Evolutionary conservation across 1,284 basidiomycete genomes (phyloP).

Genomic region (Cryptococcus sp.): DNA sequence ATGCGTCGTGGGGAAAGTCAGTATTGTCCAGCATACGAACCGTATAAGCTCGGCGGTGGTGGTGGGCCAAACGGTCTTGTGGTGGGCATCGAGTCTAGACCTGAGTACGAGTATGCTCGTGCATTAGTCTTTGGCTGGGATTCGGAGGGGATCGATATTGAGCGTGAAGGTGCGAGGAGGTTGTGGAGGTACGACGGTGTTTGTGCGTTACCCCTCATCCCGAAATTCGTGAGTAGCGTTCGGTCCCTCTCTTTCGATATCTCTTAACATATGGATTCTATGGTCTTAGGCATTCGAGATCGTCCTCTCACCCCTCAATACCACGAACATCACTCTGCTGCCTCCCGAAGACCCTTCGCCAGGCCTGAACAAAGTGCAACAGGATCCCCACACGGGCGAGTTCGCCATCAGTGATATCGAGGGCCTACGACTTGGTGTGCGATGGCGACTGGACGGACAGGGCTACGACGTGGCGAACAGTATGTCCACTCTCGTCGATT

Average conservation of each 20-base stretch:
- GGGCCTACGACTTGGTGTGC: conserved; percentile 73
- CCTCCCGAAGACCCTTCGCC: conserved; percentile 72
- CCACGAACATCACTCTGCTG: conserved; percentile 51
- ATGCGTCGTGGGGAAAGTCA: conserved; percentile 66
- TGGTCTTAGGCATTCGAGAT: conserved; percentile 62
- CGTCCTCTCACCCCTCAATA: conserved; percentile 63
- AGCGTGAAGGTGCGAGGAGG: conserved; percentile 24
- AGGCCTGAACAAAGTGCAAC: conserved; percentile 64
- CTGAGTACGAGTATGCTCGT: conserved; percentile 76
- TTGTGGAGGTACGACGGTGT: conserved; percentile 68
- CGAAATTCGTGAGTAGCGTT: conserved; percentile 65
- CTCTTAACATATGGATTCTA: neutral
- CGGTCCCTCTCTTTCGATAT: neutral
- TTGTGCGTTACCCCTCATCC: conserved; percentile 70
- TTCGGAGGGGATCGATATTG: conserved; percentile 25
- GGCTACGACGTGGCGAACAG: conserved; percentile 82
- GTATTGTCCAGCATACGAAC: conserved; percentile 70
- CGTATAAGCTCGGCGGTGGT: conserved; percentile 25
- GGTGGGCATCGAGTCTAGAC: conserved; percentile 68
- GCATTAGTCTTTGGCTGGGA: conserved; percentile 61
- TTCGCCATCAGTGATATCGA: conserved; percentile 69
- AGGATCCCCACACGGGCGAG: conserved; percentile 66
- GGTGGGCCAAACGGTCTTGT: conserved; percentile 56
- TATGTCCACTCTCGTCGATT: conserved; percentile 57
- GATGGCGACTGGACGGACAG: conserved; percentile 74